Evolutionary conservation across 2,329 filamentous ascomycete genomes (phyloP).

Genomic region (Cladophialophora exuberans): DNA sequence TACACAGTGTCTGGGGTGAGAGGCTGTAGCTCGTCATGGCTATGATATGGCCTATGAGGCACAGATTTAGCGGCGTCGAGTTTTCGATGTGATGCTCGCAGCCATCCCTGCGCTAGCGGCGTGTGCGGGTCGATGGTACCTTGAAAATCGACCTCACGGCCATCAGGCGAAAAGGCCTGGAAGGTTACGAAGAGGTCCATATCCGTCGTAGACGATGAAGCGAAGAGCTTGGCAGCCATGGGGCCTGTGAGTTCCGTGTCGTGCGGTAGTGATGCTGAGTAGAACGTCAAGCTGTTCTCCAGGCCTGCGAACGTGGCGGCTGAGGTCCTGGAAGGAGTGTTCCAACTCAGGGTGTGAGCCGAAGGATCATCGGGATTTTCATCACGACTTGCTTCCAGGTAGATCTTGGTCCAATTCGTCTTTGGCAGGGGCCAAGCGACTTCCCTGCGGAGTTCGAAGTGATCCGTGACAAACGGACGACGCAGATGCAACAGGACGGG

Average conservation of each 20-base stretch:
- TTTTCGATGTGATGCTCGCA: slow-evolving; percentile 20
- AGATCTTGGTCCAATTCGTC: slow-evolving; percentile 17
- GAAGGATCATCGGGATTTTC: too few relatives aligned
- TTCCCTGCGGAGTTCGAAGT: slow-evolving; percentile 10
- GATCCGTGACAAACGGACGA: slow-evolving; percentile 8
- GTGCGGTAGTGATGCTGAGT: slow-evolving; percentile 4
- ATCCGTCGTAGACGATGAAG: slow-evolving; percentile 13
- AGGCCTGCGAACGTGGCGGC: slow-evolving; percentile 1
- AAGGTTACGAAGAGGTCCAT: slow-evolving; percentile 20
- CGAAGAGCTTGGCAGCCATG: slow-evolving; percentile 15
- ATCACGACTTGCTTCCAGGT: slow-evolving; percentile 2
- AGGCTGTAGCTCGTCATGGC: slow-evolving; percentile 17
- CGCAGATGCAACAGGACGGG: slow-evolving; percentile 12
- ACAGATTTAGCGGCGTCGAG: slow-evolving; percentile 8
- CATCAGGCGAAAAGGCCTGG: slow-evolving; percentile 16
- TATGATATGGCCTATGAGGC: slow-evolving; percentile 17
- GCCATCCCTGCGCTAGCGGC: slow-evolving; percentile 22
- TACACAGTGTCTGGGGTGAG: slow-evolving; percentile 7
- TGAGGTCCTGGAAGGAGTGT: not conserved
- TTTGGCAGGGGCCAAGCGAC: slow-evolving; percentile 12
- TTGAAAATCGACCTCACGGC: slow-evolving; percentile 19
- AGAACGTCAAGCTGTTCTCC: slow-evolving; percentile 11
- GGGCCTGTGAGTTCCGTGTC: slow-evolving; percentile 19
- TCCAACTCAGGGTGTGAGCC: slow-evolving; percentile 2
- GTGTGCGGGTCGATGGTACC: slow-evolving; percentile 21